Percentiles rank a stretch among this genome's conserved stretches.
These are phyloP conservation scores for Stropharia rugosoannulata DNA, from an alignment of 768 basidiomycete genomes.

Conservation along the genomic window DNA sequence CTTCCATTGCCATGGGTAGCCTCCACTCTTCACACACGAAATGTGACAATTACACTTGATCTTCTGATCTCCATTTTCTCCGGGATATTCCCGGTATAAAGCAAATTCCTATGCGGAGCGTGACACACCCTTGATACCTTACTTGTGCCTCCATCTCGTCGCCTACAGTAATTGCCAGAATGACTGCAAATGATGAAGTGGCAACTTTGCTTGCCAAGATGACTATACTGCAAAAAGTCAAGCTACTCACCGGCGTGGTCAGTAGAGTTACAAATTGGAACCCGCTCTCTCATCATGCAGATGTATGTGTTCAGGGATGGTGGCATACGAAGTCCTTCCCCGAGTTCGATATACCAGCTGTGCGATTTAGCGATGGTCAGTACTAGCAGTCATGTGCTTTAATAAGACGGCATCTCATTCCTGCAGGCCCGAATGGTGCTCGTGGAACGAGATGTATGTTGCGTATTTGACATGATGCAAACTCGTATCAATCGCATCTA, in stretches of 20 bases:
- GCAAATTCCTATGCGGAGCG: background rate
- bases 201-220: slow-evolving; percentile 36
- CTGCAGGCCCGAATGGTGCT: slow-evolving; percentile 47
- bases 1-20: too few relatives aligned
- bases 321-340: slow-evolving; percentile 46
- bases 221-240: slow-evolving; percentile 39
- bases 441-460: slow-evolving; percentile 42
- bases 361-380: slow-evolving; percentile 48
- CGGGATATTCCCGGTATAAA: background rate
- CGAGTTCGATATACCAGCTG: slow-evolving; percentile 37
- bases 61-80: background rate
- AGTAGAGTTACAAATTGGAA: slow-evolving; percentile 3
- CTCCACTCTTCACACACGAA: background rate
- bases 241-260: slow-evolving; percentile 42
- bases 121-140: background rate
- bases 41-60: background rate
- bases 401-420: background rate
- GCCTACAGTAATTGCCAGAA: background rate
- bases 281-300: background rate
- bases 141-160: too few relatives aligned
- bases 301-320: slow-evolving; percentile 33
- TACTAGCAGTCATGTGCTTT: background rate
- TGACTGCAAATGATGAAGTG: slow-evolving; percentile 30
- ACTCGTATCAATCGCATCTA: slow-evolving; percentile 34
- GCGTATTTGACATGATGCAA: slow-evolving; percentile 13